These are phyloP conservation scores for Nakaseomyces glabratus DNA, from an alignment of 1,139 yeast species.

Conservation along the genomic window DNA sequence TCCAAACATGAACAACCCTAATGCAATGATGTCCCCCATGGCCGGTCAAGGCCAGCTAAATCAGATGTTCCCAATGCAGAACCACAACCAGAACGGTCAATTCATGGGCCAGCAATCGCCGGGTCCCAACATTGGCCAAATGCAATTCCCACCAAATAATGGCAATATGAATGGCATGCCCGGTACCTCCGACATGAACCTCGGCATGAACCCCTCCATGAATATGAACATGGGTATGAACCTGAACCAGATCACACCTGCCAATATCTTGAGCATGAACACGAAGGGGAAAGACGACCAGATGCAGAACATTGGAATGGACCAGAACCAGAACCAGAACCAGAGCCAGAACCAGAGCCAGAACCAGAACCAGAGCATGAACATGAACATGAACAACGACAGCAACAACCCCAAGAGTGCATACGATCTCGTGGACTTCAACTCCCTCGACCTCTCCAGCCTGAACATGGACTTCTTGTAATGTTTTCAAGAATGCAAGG, in stretches of 20 bases:
- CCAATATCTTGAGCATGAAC: conserved; percentile 27
- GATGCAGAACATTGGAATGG: conserved; percentile 10
- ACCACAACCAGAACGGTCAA: background rate
- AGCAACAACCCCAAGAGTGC: conserved; percentile 4
- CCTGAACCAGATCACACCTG: conserved; percentile 26
- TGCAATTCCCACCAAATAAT: background rate
- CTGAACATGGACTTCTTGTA: conserved; percentile 28
- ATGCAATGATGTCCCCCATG: conserved; percentile 1
- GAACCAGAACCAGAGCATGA: conserved; percentile 10
- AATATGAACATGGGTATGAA: conserved; percentile 8
- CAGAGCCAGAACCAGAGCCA: conserved; percentile 31
- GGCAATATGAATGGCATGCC: too few relatives aligned
- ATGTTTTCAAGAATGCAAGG: background rate
- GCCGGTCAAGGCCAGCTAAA: conserved; percentile 2
- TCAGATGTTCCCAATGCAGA: conserved; percentile 1
- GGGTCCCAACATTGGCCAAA: background rate
- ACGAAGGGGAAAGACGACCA: conserved; percentile 11
- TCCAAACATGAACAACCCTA: background rate
- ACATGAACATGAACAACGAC: conserved; percentile 7
- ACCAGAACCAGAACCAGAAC: conserved; percentile 14
- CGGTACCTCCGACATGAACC: too few relatives aligned
- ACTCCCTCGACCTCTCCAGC: conserved; percentile 24
- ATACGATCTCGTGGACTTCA: conserved; percentile 24
- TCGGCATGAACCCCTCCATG: conserved; percentile 8
- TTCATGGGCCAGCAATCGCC: background rate